Conservation (phyloP, 2,329 filamentous ascomycete genomes). For the Didymosphaeria variabile region DNA sequence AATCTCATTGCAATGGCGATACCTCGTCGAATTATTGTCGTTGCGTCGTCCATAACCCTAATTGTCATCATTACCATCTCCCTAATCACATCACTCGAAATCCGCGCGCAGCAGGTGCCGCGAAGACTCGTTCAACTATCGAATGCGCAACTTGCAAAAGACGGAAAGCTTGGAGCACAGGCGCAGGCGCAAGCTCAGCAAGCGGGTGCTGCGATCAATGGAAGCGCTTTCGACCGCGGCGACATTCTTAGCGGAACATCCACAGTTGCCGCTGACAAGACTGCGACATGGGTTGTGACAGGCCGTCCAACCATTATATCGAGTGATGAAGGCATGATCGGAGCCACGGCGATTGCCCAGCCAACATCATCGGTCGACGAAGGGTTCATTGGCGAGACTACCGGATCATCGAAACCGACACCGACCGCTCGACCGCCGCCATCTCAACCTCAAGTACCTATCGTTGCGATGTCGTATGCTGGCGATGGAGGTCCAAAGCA, state of each 20-base stretch:
- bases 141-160: conserved; percentile 39
- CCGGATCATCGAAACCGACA: conserved; percentile 20
- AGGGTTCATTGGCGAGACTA: conserved; percentile 34
- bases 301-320: conserved; percentile 23
- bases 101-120: conserved; percentile 29
- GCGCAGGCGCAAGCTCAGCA: conserved; percentile 19
- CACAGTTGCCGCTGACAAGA: conserved; percentile 24
- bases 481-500: conserved; percentile 47
- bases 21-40: conserved; percentile 31
- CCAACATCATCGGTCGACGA: conserved; percentile 29
- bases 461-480: conserved; percentile 44
- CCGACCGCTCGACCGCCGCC: conserved; percentile 18
- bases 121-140: conserved; percentile 33
- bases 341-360: conserved; percentile 28
- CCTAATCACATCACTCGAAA: conserved; percentile 38
- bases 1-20: conserved; percentile 27
- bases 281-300: conserved; percentile 18
- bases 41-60: conserved; percentile 35
- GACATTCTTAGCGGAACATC: conserved; percentile 36
- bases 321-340: conserved; percentile 37
- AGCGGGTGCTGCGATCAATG: conserved; percentile 38
- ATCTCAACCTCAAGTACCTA: conserved; percentile 32
- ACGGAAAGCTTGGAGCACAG: conserved; percentile 22
- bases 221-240: conserved; percentile 39
- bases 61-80: conserved; percentile 42